Evolutionary conservation across 768 basidiomycete genomes (phyloP).

Genomic region (Chalciporus piperatus): DNA sequence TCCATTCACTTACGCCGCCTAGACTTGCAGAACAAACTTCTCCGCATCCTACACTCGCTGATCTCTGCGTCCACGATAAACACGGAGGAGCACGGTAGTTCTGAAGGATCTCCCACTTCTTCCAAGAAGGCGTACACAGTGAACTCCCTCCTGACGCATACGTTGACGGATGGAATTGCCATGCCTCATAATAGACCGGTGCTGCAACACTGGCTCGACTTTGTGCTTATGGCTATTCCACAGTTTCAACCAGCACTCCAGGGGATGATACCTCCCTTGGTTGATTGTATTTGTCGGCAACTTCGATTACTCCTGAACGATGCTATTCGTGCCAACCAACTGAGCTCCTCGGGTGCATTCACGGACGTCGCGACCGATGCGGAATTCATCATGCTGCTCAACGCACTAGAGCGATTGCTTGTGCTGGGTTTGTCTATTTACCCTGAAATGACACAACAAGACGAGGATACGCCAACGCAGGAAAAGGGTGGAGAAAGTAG

Average conservation of each 20-base stretch:
- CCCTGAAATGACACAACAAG: conserved; percentile 44
- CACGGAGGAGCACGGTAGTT: conserved; percentile 32
- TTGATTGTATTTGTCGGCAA: conserved; percentile 76
- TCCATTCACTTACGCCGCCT: conserved; percentile 67
- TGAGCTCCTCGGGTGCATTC: conserved; percentile 41
- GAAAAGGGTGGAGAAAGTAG: conserved; percentile 59
- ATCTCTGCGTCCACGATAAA: conserved; percentile 59
- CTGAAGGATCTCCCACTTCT: conserved; percentile 34
- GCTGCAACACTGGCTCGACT: conserved; percentile 95
- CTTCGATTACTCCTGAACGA: conserved; percentile 57
- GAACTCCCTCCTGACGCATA: conserved; percentile 73
- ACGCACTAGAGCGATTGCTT: conserved; percentile 79
- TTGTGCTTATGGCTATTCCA: conserved; percentile 86
- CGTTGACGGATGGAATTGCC: conserved; percentile 78
- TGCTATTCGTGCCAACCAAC: conserved; percentile 42
- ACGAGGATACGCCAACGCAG: conserved; percentile 51
- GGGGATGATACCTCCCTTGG: conserved; percentile 66
- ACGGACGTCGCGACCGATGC: conserved; percentile 63
- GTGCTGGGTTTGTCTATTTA: conserved; percentile 65
- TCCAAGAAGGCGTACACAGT: conserved; percentile 43
- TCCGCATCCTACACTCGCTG: conserved; percentile 86
- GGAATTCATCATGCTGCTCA: conserved; percentile 81
- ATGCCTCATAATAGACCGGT: conserved; percentile 68
- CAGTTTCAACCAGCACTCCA: conserved; percentile 76
- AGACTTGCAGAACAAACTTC: conserved; percentile 89